Evolutionary conservation across 495 filamentous ascomycete genomes (phyloP).

Genomic region (Acidomyces sp.): DNA sequence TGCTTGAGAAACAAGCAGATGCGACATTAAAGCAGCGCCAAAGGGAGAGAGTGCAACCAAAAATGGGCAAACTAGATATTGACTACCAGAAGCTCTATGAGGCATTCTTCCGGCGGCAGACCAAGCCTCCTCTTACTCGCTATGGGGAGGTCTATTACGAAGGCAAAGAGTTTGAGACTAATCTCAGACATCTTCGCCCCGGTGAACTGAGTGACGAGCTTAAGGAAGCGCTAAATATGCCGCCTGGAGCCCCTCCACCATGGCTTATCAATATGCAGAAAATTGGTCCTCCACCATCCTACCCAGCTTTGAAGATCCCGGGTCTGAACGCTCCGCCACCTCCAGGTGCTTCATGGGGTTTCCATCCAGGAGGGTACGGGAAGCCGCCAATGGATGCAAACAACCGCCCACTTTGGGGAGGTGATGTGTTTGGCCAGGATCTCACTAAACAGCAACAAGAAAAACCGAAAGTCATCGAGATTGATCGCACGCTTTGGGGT

Average conservation of each 20-base stretch:
- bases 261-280: slow-evolving; percentile 97
- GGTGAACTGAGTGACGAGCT: slow-evolving; percentile 83
- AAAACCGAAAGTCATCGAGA: slow-evolving; percentile 49
- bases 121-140: slow-evolving; percentile 82
- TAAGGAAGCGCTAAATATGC: slow-evolving; percentile 87
- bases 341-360: slow-evolving; percentile 88
- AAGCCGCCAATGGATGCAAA: slow-evolving; percentile 91
- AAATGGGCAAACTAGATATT: slow-evolving; percentile 95
- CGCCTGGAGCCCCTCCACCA: slow-evolving; percentile 82
- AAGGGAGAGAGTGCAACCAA: slow-evolving; percentile 83
- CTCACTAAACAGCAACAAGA: slow-evolving; percentile 47
- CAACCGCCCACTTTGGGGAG: slow-evolving; percentile 78
- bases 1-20: slow-evolving; percentile 86
- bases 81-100: slow-evolving; percentile 97
- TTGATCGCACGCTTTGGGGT: slow-evolving; percentile 86
- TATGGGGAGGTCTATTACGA: slow-evolving; percentile 98
- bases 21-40: slow-evolving; percentile 88
- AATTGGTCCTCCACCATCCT: slow-evolving; percentile 83
- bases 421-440: slow-evolving; percentile 76
- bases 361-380: slow-evolving; percentile 87
- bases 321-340: slow-evolving; percentile 92
- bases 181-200: slow-evolving; percentile 74
- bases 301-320: slow-evolving; percentile 82
- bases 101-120: slow-evolving; percentile 94
- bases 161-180: slow-evolving; percentile 95